Base-by-base conservation (phyloP, 169 alveolate genomes). In the Cryptosporidium muris region DNA sequence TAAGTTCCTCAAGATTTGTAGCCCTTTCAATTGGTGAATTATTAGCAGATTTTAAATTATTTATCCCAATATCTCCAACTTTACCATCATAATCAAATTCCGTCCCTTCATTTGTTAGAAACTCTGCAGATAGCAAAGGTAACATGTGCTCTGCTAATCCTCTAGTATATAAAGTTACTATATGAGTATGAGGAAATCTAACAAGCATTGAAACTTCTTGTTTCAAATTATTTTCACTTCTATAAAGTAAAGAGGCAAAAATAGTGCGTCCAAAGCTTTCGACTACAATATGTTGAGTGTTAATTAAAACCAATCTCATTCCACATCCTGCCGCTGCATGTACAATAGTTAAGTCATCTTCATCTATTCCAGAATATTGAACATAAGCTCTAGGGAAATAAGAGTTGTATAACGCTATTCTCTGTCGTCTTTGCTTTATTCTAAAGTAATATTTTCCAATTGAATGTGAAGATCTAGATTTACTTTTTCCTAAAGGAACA, bases 251-350 rank as follows among this genome's bases (percentile, higher is more conserved):
- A 48, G 85, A 74, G 43, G 85, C 63, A 74, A 74, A 74, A 4
- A 74, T 51, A 16, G 85, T 74, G 16, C 68, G 40, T 58, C 85
- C 85, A 3, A 74, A 51, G 36, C 85, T 74, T 43, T 74, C 85
- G 34, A 74, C 85, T 8, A 74, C 74, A 3, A 74, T 60, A 45
- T 58, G 64, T 37, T 74, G 85, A 40, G 85, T 58, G 48, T 74
- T 74, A 8, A 60, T 63, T 25, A 74, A 48, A 34, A 74, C 85
- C 62, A 74, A 7, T 14, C 85, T 74, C 85, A 74, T 74, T 40
- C 85, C 85, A 60, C 66, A 74, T 34, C 74, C 54, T 58, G 85
- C 85, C 12, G 85, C 85, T 3, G 85, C 60, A 34, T 74, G 66
- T 16, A 74, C 85, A 8, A 74, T 74, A 14, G 85, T 74, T 64